Evolutionary conservation across 345 rosid species (phyloP).

Genomic region (Cardamine chenopodiifolia): DNA sequence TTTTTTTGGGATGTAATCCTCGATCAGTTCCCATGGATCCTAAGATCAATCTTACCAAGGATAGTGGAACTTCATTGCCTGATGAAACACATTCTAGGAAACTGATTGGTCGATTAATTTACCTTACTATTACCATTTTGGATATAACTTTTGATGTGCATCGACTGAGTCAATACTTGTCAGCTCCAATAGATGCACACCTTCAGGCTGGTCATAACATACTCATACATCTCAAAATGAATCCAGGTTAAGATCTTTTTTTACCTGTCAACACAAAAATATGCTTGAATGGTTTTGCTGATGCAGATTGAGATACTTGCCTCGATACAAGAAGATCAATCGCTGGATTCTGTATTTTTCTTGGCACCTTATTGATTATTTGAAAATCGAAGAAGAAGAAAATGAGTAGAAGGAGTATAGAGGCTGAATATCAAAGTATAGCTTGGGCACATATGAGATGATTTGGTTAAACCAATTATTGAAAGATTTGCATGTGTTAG

Average conservation of each 20-base stretch:
- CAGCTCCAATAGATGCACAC: not conserved
- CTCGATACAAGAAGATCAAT: accelerated
- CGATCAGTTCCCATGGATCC: not conserved
- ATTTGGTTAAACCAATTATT: not conserved
- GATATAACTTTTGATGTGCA: not conserved
- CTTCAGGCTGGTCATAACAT: not conserved
- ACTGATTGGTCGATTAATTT: accelerated
- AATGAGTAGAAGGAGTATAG: not conserved
- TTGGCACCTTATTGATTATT: not conserved
- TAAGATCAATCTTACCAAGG: not conserved
- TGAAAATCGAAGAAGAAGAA: not conserved
- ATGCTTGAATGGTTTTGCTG: not conserved
- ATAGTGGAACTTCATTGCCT: not conserved
- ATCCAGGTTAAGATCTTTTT: not conserved
- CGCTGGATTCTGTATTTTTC: not conserved
- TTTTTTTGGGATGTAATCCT: not conserved
- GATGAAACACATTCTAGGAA: not conserved
- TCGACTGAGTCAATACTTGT: not conserved
- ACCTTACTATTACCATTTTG: accelerated
- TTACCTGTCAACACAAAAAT: accelerated
- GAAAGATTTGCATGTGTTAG: not conserved
- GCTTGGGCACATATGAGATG: not conserved
- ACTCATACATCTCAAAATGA: not conserved
- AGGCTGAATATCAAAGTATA: not conserved
- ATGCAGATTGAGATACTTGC: not conserved